These are phyloP conservation scores for Cinnamomum chago DNA, from an alignment of 164 flowering plant genomes.

Conservation along the genomic window DNA sequence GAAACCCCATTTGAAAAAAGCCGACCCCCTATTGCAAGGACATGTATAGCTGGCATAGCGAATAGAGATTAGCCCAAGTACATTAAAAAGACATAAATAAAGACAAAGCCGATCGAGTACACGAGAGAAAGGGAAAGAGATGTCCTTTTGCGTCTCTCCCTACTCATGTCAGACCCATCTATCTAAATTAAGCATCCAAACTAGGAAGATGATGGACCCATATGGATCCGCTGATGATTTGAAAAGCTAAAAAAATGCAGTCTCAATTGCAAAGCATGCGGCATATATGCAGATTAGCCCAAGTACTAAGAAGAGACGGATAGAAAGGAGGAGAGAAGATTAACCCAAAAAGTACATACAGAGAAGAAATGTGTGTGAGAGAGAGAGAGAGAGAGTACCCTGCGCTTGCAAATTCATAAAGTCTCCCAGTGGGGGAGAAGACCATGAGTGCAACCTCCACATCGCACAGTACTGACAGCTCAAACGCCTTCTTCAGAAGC, in stretches of 20 bases:
- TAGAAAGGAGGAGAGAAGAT: too few species aligned
- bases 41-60: background rate
- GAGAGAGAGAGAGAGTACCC: constrained; percentile 1
- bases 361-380: background rate
- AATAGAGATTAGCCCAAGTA: background rate
- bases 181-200: too few species aligned
- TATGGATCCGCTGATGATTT: background rate
- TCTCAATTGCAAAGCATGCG: too few species aligned
- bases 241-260: background rate
- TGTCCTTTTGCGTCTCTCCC: too few species aligned
- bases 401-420: constrained; percentile 4
- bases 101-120: too few species aligned
- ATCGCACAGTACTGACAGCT: constrained; percentile 9
- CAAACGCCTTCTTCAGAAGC: constrained; percentile 8
- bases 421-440: constrained; percentile 5
- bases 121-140: too few species aligned
- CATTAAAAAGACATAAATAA: too few species aligned
- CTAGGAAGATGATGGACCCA: background rate
- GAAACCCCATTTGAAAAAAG: background rate
- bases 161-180: too few species aligned
- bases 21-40: background rate
- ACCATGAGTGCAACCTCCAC: constrained; percentile 6
- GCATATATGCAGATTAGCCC: too few species aligned
- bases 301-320: too few species aligned
- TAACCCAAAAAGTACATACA: background rate